Evolutionary conservation across 1,284 basidiomycete genomes (phyloP).

Genomic region (Phylloporus sp.): DNA sequence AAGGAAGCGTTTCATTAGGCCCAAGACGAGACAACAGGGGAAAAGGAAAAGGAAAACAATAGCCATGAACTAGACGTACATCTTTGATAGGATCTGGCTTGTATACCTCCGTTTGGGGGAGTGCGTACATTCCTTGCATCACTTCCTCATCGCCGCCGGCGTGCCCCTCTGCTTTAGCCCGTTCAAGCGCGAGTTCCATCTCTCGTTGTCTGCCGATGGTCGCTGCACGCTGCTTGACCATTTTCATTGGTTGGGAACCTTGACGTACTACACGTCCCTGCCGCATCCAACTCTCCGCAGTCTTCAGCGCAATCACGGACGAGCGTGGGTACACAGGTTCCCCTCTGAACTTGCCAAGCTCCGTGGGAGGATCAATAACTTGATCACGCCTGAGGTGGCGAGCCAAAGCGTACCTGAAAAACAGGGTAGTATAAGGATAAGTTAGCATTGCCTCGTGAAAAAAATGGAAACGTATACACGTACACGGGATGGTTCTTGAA

Average conservation of each 20-base stretch:
- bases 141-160: slow-evolving; percentile 55
- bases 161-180: slow-evolving; percentile 42
- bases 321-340: slow-evolving; percentile 91
- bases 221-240: slow-evolving; percentile 84
- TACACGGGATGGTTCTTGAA: slow-evolving; percentile 97
- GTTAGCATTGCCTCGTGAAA: slow-evolving; percentile 9
- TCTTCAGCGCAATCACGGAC: slow-evolving; percentile 84
- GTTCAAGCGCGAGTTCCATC: slow-evolving; percentile 71
- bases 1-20: slow-evolving; percentile 17
- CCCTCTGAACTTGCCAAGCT: slow-evolving; percentile 92
- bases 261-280: slow-evolving; percentile 77
- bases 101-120: slow-evolving; percentile 87
- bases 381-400: slow-evolving; percentile 91
- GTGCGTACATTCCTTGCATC: slow-evolving; percentile 88
- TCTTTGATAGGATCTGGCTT: slow-evolving; percentile 80
- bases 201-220: slow-evolving; percentile 86
- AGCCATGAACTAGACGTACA: slow-evolving; percentile 56
- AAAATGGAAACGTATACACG: slow-evolving; percentile 30
- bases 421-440: slow-evolving; percentile 2
- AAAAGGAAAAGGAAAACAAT: not conserved
- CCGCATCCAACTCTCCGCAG: slow-evolving; percentile 95
- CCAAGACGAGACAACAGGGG: not conserved
- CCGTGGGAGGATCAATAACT: slow-evolving; percentile 82
- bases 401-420: slow-evolving; percentile 79
- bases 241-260: slow-evolving; percentile 87